Evolutionary conservation across 345 rosid species (phyloP), one percentile per base, ranked within the genome.

Genomic region (Pugionium cornutum): DNA sequence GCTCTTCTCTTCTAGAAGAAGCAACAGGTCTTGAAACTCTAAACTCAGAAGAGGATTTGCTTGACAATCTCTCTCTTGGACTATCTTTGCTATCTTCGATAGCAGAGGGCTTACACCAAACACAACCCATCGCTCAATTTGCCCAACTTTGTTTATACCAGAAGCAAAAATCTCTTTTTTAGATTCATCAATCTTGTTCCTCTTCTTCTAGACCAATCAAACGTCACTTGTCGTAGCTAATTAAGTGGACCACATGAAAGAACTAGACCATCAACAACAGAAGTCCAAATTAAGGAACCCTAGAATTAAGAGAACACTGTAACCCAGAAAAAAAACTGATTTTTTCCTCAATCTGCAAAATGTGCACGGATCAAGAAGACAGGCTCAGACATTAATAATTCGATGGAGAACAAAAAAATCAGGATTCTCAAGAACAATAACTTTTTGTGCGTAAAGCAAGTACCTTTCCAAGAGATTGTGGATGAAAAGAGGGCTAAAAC

Each of bases 31-130:
- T 84, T 4, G 90, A 79, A 43, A 52, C 83, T 74, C 87, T 70
- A 58, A 75, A 58, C 65, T 87, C 91, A 2, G 92, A 82, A 27
- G 79, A 57, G n/a, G 78, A 42, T 79, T 89, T 92, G 69, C 58
- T 77, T 1, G 89, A 85, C 25, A 79, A 74, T 53, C 87, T 66
- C 61, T 90, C 95, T 61, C 83, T 85, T 36, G 95, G 95, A 63
- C 91, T 86, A 60, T 88, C 92, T 70, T 83, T 89, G 64, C 92
- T 82, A 63, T 89, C 98, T 61, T 89, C 92, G 42, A 86, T 83
- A 40, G 97, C 84, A 71, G 87, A 86, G 27, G 96, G 96, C 77
- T 92, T 92, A 75, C 95, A 84, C 64, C 85, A 86, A 81, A 80
- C 32, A 75, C 89, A 79, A 72, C 99, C 99, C 99, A 92, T 92